phyloP scores from a whole-genome alignment of 768 basidiomycete species.

The Suillus weaverae region DNA sequence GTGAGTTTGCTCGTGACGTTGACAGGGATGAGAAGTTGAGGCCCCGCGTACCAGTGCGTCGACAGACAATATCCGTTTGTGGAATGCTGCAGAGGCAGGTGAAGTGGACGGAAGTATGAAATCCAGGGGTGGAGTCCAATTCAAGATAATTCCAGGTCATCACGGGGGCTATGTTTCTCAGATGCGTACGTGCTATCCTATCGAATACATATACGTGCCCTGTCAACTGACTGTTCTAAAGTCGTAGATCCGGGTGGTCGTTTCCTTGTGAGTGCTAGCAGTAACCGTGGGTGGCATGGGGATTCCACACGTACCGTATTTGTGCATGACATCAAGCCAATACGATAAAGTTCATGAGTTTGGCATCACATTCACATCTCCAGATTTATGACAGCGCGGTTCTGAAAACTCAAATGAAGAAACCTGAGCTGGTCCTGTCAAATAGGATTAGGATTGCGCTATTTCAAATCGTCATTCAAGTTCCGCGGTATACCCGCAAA shows the following conservation, averaged over 20 bases:
- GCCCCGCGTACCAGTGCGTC: constrained; percentile 62
- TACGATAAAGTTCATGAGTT: constrained; percentile 27
- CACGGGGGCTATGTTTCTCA: constrained; percentile 93
- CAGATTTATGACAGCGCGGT: constrained; percentile 25
- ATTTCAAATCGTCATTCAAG: constrained; percentile 35
- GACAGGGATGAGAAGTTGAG: constrained; percentile 21
- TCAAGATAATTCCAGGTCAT: constrained; percentile 95
- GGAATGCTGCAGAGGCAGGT: constrained; percentile 83
- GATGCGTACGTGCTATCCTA: constrained; percentile 65
- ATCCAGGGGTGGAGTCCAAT: constrained; percentile 71
- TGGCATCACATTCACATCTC: constrained; percentile 8
- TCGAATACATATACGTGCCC: constrained; percentile 10
- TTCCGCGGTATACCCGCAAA: constrained; percentile 34
- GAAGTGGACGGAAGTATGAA: constrained; percentile 64
- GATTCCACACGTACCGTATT: constrained; percentile 89
- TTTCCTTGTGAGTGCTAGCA: constrained; percentile 89
- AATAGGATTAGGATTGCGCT: constrained; percentile 27
- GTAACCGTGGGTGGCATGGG: constrained; percentile 92
- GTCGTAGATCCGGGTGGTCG: constrained; percentile 83
- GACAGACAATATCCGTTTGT: constrained; percentile 87
- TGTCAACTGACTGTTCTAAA: constrained; percentile 38
- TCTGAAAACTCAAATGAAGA: not conserved
- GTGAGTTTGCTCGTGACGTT: constrained; percentile 45
- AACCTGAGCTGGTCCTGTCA: constrained; percentile 12
- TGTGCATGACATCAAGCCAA: constrained; percentile 79